Conservation (phyloP, 179 eudicot genomes). For the Patellifolia procumbens region DNA sequence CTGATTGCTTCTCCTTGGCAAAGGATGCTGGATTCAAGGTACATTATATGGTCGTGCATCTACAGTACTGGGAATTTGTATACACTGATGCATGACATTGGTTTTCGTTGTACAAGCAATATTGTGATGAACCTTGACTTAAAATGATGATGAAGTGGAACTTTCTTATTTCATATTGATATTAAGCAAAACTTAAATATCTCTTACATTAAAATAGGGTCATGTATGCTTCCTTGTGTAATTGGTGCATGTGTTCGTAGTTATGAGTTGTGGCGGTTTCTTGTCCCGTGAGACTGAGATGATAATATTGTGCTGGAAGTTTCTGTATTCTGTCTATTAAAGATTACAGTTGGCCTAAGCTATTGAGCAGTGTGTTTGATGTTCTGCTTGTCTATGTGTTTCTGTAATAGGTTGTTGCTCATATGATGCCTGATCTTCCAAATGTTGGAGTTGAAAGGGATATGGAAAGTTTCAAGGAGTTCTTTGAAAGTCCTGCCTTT, state of each 20-base stretch:
- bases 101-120: background rate
- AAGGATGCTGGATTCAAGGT: conserved; percentile 99
- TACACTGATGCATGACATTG: background rate
- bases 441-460: conserved; percentile 98
- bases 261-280: background rate
- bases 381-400: background rate
- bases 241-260: background rate
- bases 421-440: conserved; percentile 99
- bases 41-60: conserved; percentile 1
- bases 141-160: background rate
- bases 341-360: background rate
- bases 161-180: background rate
- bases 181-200: background rate
- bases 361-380: background rate
- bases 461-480: conserved; percentile 95
- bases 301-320: background rate
- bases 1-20: conserved; percentile 96
- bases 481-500: conserved; percentile 93
- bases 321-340: background rate
- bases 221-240: background rate
- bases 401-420: conserved; percentile 86
- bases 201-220: background rate
- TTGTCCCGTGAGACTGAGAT: background rate
- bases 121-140: background rate
- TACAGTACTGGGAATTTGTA: background rate